phyloP scores from a whole-genome alignment of 208 protist species.

The Trypanosoma vivax region DNA sequence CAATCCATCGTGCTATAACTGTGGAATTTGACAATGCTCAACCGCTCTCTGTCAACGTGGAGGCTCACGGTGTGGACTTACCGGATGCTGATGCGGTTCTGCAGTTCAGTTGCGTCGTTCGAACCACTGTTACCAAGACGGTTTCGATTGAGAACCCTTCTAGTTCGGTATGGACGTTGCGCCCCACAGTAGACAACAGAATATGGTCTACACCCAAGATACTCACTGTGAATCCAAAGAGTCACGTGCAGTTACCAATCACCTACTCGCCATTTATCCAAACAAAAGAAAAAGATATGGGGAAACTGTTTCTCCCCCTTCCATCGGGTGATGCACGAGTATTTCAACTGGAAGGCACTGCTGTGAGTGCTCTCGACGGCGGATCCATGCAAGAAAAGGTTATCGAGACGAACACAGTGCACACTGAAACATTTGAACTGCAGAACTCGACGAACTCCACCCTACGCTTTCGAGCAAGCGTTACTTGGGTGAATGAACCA shows the following conservation, averaged over 20 bases:
- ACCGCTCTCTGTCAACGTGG: conserved; percentile 69
- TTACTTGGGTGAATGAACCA: conserved; percentile 58
- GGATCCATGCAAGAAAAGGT: conserved; percentile 34
- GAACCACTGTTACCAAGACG: conserved; percentile 51
- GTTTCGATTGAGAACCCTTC: conserved; percentile 83
- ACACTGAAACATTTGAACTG: conserved; percentile 55
- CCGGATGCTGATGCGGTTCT: conserved; percentile 60
- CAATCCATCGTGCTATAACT: conserved; percentile 32
- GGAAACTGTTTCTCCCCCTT: conserved; percentile 89
- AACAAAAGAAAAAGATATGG: conserved; percentile 57
- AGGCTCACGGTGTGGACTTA: conserved; percentile 73
- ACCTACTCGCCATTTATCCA: conserved; percentile 86
- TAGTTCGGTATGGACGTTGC: conserved; percentile 69
- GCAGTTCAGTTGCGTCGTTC: conserved; percentile 75
- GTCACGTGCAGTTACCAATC: conserved; percentile 52
- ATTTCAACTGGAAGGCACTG: conserved; percentile 72
- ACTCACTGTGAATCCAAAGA: conserved; percentile 75
- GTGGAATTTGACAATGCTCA: conserved; percentile 80
- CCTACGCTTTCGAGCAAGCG: conserved; percentile 80
- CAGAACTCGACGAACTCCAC: conserved; percentile 71
- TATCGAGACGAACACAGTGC: conserved; percentile 35
- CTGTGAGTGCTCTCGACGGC: conserved; percentile 41
- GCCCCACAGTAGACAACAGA: conserved; percentile 78
- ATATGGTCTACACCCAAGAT: conserved; percentile 48
- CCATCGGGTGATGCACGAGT: conserved; percentile 84